Evolutionary conservation across 2,329 filamentous ascomycete genomes (phyloP).

Genomic region (Eurotiales sp.): DNA sequence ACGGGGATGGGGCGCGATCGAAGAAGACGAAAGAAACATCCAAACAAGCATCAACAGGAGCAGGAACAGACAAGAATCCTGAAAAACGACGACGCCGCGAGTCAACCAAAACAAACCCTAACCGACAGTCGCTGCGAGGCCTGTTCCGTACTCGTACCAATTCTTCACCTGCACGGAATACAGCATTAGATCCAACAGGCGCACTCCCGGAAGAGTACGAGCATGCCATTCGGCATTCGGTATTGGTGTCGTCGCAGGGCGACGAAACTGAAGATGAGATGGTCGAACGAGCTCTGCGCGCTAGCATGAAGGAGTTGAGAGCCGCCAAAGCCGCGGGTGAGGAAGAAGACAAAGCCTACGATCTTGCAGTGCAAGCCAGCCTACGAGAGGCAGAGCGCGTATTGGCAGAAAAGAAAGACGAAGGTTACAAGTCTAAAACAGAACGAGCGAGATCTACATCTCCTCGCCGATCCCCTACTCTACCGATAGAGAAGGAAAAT

Average conservation of each 20-base stretch:
- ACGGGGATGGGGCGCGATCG: background rate
- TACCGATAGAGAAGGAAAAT: background rate
- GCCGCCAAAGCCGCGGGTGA: conserved; percentile 28
- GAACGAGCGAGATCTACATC: background rate
- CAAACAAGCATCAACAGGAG: too few relatives aligned
- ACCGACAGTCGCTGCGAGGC: background rate
- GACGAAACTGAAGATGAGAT: conserved; percentile 65
- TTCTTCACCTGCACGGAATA: conserved; percentile 1
- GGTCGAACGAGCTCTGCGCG: conserved; percentile 70
- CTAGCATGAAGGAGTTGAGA: conserved; percentile 62
- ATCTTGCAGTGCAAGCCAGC: conserved; percentile 50
- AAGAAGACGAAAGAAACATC: background rate
- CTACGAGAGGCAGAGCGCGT: conserved; percentile 40
- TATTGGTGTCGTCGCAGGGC: conserved; percentile 66
- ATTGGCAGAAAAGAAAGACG: conserved; percentile 17
- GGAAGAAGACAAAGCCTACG: conserved; percentile 45
- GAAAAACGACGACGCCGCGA: background rate
- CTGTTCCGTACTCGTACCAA: conserved; percentile 6
- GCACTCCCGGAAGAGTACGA: conserved; percentile 58
- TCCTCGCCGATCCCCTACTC: background rate
- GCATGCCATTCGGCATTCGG: conserved; percentile 65
- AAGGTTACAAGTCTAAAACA: background rate
- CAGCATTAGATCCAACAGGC: background rate
- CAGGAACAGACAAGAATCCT: background rate
- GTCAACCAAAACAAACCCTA: conserved; percentile 7